Percentiles rank a stretch among this genome's conserved stretches.
These are phyloP conservation scores for Russula sp. DNA, from an alignment of 768 basidiomycete species.

Conservation along the genomic window DNA sequence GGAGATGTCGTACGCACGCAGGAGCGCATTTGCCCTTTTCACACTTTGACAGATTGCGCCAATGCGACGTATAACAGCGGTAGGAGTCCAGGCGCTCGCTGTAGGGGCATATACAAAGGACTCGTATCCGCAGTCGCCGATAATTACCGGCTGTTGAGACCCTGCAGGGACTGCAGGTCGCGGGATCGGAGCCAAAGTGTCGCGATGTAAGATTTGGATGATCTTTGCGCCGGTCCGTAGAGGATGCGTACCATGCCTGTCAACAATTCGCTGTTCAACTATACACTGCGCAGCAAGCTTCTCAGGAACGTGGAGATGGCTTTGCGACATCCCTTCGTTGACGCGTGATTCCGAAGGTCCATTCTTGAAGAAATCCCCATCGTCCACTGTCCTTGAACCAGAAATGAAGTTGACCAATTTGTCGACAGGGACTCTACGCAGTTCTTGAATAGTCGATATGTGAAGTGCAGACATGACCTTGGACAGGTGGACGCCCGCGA, in stretches of 20 bases:
- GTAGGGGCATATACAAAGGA: conserved; percentile 60
- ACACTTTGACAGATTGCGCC: conserved; percentile 75
- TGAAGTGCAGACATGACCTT: conserved; percentile 57
- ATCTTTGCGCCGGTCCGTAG: conserved; percentile 20
- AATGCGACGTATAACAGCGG: conserved; percentile 60
- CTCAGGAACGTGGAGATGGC: conserved; percentile 34
- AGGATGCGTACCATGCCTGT: conserved; percentile 28
- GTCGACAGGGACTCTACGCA: conserved; percentile 57
- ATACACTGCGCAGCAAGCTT: conserved; percentile 36
- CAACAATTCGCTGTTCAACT: conserved; percentile 19
- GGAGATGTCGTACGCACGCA: conserved; percentile 71
- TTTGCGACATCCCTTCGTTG: conserved; percentile 37
- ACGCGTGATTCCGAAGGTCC: conserved; percentile 54
- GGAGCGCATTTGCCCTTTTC: conserved; percentile 54
- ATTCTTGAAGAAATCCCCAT: conserved; percentile 62
- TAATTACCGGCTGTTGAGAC: conserved; percentile 63
- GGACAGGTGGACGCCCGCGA: conserved; percentile 66
- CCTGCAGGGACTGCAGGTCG: conserved; percentile 25
- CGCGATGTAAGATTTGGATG: conserved; percentile 24
- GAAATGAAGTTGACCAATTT: conserved; percentile 48
- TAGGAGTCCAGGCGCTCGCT: conserved; percentile 60
- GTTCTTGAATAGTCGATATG: conserved; percentile 55
- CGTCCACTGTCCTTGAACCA: conserved; percentile 59
- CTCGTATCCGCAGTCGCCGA: conserved; percentile 69
- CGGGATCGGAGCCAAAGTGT: conserved; percentile 25